Conservation (phyloP, 2,329 filamentous ascomycete genomes). For the Venturia nashicola region DNA sequence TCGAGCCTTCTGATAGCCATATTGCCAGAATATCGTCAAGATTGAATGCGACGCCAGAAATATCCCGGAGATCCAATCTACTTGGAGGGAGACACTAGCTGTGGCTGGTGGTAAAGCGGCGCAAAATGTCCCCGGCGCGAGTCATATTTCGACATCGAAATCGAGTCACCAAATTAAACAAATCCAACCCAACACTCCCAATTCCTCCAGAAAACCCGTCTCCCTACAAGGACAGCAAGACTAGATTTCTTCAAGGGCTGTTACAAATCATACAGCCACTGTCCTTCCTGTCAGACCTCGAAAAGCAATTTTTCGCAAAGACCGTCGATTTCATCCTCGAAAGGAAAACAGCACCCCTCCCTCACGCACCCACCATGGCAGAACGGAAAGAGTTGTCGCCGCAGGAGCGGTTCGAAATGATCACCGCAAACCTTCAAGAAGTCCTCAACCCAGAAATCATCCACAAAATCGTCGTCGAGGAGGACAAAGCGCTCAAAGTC, state of each 20-base stretch:
- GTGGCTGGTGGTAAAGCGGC: neutral
- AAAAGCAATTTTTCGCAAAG: neutral
- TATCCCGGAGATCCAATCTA: too few relatives aligned
- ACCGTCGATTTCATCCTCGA: neutral
- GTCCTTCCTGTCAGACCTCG: neutral
- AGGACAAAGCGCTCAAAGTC: conserved; percentile 40
- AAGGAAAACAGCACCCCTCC: neutral
- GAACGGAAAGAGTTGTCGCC: neutral
- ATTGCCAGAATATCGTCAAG: too few relatives aligned
- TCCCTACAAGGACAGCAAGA: neutral
- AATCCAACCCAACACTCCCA: neutral
- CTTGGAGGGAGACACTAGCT: neutral
- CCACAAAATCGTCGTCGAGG: conserved; percentile 55
- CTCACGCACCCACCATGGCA: neutral
- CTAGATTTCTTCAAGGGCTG: neutral
- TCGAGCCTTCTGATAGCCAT: too few relatives aligned
- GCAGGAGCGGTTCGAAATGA: neutral
- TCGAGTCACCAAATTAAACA: neutral
- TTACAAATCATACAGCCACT: neutral
- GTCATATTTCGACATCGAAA: neutral
- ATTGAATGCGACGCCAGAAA: neutral
- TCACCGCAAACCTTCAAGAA: conserved; percentile 57
- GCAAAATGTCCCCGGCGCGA: neutral
- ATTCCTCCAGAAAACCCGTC: neutral
- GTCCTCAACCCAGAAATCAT: conserved; percentile 76